Evolutionary conservation across 1,139 yeast species (phyloP).

Genomic region (Pichia norvegensis): DNA sequence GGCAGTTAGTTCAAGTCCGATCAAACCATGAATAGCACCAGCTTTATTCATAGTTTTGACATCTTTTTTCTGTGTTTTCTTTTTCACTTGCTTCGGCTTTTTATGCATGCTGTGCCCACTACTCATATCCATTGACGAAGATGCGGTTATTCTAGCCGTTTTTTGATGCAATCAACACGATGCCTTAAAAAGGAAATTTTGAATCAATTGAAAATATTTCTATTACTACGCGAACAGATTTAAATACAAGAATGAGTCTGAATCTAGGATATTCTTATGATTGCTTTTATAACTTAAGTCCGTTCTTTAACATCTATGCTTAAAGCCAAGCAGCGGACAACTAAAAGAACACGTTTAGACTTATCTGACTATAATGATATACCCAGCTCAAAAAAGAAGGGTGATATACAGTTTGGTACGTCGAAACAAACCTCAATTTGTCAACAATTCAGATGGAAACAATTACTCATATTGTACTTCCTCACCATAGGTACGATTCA

Average conservation of each 20-base stretch:
- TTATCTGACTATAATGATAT: slow-evolving; percentile 1
- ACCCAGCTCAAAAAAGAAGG: neutral
- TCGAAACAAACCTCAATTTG: neutral
- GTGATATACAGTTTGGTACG: neutral
- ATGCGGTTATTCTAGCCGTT: neutral
- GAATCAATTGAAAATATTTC: neutral
- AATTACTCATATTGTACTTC: slow-evolving; percentile 23
- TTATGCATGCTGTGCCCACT: neutral
- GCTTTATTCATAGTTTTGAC: neutral
- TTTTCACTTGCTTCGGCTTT: neutral
- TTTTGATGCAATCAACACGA: neutral
- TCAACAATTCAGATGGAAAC: slow-evolving; percentile 17
- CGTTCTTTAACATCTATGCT: neutral
- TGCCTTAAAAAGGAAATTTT: neutral
- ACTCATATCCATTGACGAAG: neutral
- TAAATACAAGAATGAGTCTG: too few species aligned
- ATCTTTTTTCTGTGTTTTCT: neutral
- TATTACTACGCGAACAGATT: too few species aligned
- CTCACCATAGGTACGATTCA: slow-evolving; percentile 47
- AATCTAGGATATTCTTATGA: too few species aligned
- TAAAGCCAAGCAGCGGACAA: neutral
- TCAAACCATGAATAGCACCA: slow-evolving; percentile 2
- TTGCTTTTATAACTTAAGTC: too few species aligned
- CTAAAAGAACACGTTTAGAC: neutral
- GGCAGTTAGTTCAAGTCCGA: slow-evolving; percentile 7